Evolutionary conservation across 495 filamentous ascomycete species (phyloP).

Genomic region (Xylaria castorea): DNA sequence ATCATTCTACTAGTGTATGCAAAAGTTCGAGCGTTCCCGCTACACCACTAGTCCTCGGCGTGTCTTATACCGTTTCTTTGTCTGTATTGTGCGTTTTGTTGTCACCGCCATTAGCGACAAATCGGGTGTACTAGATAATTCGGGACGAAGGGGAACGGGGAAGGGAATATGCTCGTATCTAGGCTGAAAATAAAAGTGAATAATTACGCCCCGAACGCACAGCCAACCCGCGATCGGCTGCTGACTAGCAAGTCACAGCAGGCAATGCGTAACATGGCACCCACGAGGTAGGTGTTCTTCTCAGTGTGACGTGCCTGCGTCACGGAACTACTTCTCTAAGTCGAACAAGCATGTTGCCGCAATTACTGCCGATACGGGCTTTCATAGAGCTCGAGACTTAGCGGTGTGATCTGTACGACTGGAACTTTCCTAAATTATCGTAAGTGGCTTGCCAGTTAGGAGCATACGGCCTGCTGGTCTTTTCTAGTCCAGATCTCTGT

Average conservation of each 20-base stretch:
- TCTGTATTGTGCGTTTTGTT: background rate
- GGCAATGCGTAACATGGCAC: conserved; percentile 18
- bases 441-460: background rate
- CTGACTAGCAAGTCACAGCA: background rate
- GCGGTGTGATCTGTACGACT: conserved; percentile 23
- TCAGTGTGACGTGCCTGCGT: conserved; percentile 17
- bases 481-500: background rate
- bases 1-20: background rate
- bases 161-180: background rate
- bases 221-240: background rate
- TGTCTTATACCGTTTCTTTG: conserved; percentile 11
- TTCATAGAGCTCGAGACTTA: conserved; percentile 2
- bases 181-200: background rate
- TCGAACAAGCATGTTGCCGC: conserved; percentile 5
- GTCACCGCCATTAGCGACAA: conserved; percentile 4
- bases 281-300: conserved; percentile 18
- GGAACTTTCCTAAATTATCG: background rate
- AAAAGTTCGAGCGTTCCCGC: background rate
- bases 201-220: conserved; percentile 15
- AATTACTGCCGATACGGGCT: conserved; percentile 10
- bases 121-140: conserved; percentile 14
- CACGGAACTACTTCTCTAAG: conserved; percentile 24
- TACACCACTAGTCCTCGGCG: background rate
- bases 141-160: background rate
- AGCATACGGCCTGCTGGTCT: background rate